Base-by-base conservation (phyloP, 2,329 filamentous ascomycete species). In the Aaosphaeria arxii region DNA sequence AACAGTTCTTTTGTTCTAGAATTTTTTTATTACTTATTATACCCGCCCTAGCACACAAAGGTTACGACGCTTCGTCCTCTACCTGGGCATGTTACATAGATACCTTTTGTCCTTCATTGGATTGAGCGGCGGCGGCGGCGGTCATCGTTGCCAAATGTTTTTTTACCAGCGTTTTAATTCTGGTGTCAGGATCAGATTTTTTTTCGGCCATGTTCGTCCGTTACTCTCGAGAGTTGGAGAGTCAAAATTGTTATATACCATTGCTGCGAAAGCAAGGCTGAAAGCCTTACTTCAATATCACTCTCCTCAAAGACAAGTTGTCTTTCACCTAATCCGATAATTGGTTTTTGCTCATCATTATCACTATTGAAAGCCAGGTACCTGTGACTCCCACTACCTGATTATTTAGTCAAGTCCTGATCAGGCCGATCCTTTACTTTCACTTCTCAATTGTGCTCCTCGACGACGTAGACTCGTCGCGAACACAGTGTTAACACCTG, bases 211-310 rank as follows among this genome's bases (percentile, higher is more conserved):
- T 39, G 42, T 11, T 35, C 31, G 24, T 28, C 28, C 6, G 4
- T 35, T 4, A 39, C 28, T 24, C 29, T 43, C 29, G 17, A 24
- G 30, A 28, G 35, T 6, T 36, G 31, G 39, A 42, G 32, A 24
- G 17, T 2, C 17, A 24, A 30, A 30, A 36, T 50, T 47, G 48
- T 45, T 50, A 30, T 50, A 50, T 50, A 50, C 48, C 48, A 50
- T 44, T 50, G 42, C 44, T 40, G 47, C 44, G 47, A 11, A 36
- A 11, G 33, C 3, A 24, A 24, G 33, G 33, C 33, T 36, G 13
- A 13, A 36, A 36, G 9, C 9, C 33, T 13, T 36, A 36, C 33
- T 36, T 24, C 17, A 24, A 24, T 24, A 24, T 24, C 17, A 24
- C 17, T 24, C 17, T 24, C 17, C 17, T 24, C 17, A 24, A 24